phyloP scores from a whole-genome alignment of 768 basidiomycete genomes.

The Lactarius trivialis region DNA sequence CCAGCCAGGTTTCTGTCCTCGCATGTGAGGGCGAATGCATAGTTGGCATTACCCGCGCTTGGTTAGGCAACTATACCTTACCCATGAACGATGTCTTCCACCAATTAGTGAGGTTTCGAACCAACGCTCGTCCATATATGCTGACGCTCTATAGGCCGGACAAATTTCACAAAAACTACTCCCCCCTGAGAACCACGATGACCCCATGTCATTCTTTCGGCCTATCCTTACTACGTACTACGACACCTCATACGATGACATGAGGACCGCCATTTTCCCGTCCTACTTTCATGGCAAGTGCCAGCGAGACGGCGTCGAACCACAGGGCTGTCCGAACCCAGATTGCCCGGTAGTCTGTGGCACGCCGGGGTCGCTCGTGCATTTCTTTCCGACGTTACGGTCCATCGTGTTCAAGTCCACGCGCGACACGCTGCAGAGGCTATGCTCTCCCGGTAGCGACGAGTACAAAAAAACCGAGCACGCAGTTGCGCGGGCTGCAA shows the following conservation, averaged over 20 bases:
- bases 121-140: conserved; percentile 7
- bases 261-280: conserved; percentile 59
- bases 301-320: conserved; percentile 47
- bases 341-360: conserved; percentile 75
- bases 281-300: conserved; percentile 76
- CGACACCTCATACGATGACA: conserved; percentile 36
- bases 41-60: conserved; percentile 49
- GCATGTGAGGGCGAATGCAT: conserved; percentile 74
- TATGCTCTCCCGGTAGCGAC: conserved; percentile 35
- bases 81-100: conserved; percentile 37
- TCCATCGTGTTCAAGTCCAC: conserved; percentile 45
- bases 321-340: conserved; percentile 69
- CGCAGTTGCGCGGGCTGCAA: conserved; percentile 35
- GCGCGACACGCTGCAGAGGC: conserved; percentile 29
- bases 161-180: conserved; percentile 33
- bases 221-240: conserved; percentile 46
- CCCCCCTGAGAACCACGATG: conserved; percentile 26
- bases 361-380: conserved; percentile 73
- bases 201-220: conserved; percentile 33
- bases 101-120: conserved; percentile 36
- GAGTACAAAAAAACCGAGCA: conserved; percentile 40
- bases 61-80: conserved; percentile 42
- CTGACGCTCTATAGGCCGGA: conserved; percentile 30
- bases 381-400: conserved; percentile 50
- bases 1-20: conserved; percentile 35